phyloP scores from a whole-genome alignment of 1,284 basidiomycete genomes.

The Leccinum fuscescens region DNA sequence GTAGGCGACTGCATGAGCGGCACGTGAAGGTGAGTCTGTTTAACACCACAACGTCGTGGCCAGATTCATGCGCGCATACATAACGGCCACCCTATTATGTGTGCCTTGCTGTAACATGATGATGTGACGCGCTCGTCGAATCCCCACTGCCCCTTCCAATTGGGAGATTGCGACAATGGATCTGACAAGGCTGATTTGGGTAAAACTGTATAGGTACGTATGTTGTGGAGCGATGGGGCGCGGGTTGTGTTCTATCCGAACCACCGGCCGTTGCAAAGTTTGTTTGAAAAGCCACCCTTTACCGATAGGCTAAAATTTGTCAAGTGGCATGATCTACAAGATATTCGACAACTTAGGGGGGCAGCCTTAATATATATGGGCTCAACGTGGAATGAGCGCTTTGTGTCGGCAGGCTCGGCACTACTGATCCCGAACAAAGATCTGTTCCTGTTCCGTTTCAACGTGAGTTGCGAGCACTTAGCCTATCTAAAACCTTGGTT shows the following conservation, averaged over 20 bases:
- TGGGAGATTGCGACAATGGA: not conserved
- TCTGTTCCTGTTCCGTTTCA: not conserved
- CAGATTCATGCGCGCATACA: conserved; percentile 3
- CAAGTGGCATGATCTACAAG: conserved; percentile 18
- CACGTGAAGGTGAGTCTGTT: conserved; percentile 1
- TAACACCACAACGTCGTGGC: not conserved
- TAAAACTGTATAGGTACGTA: not conserved
- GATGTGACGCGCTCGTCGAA: not conserved
- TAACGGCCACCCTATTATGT: not conserved
- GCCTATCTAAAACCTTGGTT: not conserved
- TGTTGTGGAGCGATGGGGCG: conserved; percentile 17
- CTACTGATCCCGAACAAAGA: conserved; percentile 15
- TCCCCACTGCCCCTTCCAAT: not conserved
- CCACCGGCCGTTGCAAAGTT: not conserved
- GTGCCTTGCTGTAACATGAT: not conserved
- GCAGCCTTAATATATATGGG: not conserved
- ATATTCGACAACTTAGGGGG: not conserved
- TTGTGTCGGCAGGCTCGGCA: not conserved
- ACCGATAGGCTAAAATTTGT: not conserved
- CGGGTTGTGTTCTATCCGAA: not conserved
- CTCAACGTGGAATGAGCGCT: conserved; percentile 15
- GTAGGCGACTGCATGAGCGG: not conserved
- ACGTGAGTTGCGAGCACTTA: conserved; percentile 1
- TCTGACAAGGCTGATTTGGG: not conserved
- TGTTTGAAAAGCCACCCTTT: not conserved